Evolutionary conservation across 768 basidiomycete genomes (phyloP).

Genomic region (Lepiota venenata): DNA sequence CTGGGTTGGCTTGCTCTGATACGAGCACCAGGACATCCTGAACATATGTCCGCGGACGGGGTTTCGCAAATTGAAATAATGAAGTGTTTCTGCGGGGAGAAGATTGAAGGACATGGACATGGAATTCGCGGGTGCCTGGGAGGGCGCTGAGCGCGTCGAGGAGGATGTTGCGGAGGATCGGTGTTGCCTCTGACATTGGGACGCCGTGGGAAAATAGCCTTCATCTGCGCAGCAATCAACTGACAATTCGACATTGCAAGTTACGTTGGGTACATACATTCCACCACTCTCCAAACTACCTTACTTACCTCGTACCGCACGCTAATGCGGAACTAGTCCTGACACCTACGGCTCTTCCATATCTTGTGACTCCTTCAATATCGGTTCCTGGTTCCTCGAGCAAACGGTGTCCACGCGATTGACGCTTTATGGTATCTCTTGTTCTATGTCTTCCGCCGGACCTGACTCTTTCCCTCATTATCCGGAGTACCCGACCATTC

Average conservation of each 20-base stretch:
- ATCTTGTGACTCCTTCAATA: too few species aligned
- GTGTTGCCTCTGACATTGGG: conserved; percentile 7
- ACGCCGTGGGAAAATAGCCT: conserved; percentile 1
- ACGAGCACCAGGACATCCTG: conserved; percentile 79
- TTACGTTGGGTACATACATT: neutral
- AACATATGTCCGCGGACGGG: conserved; percentile 61
- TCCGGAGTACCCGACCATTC: too few species aligned
- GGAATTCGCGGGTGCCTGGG: conserved; percentile 69
- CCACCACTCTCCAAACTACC: too few species aligned
- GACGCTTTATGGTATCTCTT: too few species aligned
- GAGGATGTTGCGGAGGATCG: conserved; percentile 56
- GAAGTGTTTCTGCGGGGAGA: conserved; percentile 61
- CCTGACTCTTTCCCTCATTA: too few species aligned
- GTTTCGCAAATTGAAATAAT: conserved; percentile 73
- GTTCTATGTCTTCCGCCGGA: too few species aligned
- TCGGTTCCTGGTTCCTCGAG: too few species aligned
- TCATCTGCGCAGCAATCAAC: neutral
- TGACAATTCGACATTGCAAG: neutral
- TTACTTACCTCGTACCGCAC: too few species aligned
- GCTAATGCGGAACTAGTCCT: too few species aligned
- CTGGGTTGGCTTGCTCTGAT: conserved; percentile 46
- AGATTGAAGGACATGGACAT: conserved; percentile 73
- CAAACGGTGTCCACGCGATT: neutral
- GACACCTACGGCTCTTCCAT: too few species aligned
- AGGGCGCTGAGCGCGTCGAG: conserved; percentile 50